These are phyloP conservation scores for Colletotrichum cuscutae DNA, from an alignment of 2,329 filamentous ascomycete genomes.

Conservation along the genomic window DNA sequence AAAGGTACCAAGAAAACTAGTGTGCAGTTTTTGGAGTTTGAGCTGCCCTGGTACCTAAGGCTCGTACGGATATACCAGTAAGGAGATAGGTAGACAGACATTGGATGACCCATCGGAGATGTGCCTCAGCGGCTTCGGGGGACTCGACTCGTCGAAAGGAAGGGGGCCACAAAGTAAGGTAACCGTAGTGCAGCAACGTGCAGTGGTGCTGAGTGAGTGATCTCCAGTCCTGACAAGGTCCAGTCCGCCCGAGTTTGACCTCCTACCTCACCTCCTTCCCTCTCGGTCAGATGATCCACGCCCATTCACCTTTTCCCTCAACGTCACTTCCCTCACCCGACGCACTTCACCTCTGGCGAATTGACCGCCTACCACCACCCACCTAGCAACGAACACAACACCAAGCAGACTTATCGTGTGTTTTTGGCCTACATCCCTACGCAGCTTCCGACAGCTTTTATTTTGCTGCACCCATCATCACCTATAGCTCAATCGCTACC, in stretches of 20 bases:
- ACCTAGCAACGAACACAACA: not conserved
- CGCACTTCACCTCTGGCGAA: not conserved
- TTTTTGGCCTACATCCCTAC: not conserved
- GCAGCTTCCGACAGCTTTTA: not conserved
- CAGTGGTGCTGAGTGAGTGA: constrained; percentile 14
- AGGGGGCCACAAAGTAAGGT: constrained; percentile 12
- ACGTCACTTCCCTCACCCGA: constrained; percentile 27
- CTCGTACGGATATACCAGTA: no score
- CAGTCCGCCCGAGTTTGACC: constrained; percentile 18
- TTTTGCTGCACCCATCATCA: not conserved
- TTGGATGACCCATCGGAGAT: not conserved
- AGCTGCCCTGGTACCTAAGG: not conserved
- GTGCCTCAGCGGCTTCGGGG: constrained; percentile 7
- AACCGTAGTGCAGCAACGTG: not conserved
- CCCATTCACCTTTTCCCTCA: constrained; percentile 32
- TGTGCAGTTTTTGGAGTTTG: not conserved
- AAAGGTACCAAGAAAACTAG: constrained; percentile 13
- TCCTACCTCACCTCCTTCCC: constrained; percentile 13
- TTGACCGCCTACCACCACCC: constrained; percentile 8
- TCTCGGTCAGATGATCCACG: constrained; percentile 30
- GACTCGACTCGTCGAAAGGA: constrained; percentile 4
- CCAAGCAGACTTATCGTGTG: not conserved
- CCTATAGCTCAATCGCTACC: constrained; percentile 12
- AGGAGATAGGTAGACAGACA: not conserved
- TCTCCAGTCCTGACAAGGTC: constrained; percentile 12